Base-by-base conservation (phyloP, 2,329 filamentous ascomycete species). In the Hysterium pulicare region DNA sequence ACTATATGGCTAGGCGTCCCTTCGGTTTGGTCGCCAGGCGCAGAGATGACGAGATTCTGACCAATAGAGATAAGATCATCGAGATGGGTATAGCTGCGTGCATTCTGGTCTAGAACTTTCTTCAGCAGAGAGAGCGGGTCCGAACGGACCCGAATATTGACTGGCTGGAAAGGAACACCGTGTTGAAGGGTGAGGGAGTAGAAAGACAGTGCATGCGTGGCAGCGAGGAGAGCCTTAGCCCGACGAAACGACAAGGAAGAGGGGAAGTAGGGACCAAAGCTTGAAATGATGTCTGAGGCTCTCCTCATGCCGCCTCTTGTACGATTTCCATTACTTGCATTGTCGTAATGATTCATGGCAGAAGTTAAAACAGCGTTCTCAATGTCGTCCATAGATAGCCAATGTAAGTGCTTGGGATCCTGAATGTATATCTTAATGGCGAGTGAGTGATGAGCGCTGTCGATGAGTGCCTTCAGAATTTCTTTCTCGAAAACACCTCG, bases 131-230 rank as follows among this genome's bases (percentile, higher is more conserved):
- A 82, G 13, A 91, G 70, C 0, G 88, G 86, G 62, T 93, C 87
- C 1, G 78, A 71, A 58, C 86, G 86, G 15, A 88, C 83, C n/a
- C 87, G 80, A 17, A 93, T 78, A 33, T 84, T 81, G 22, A 90
- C 84, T 1, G 87, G 87, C 37, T 82, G 84, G 53, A 93, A 90
- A 0, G 86, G 86, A 42, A 90, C 84, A 35, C 85, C 86, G 54
- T 90, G 85, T 49, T 87, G 88, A 10, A 93, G 73, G 0, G 84
- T 86, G 4, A 94, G 73, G 3, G 85, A 82, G 59, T 91, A 93
- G 46, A 84, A 81, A 16, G 85, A 86, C 36, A 93, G 71, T 2
- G 81, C 75, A 64, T 93, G 86, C 0, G 87, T 90, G 3, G 87
- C 85, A 48, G 74, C 76, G 8, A 91, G 69, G 2, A 94, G 70